These are phyloP conservation scores for Calonectria fujianensis DNA, from an alignment of 2,329 filamentous ascomycete genomes.

Conservation along the genomic window DNA sequence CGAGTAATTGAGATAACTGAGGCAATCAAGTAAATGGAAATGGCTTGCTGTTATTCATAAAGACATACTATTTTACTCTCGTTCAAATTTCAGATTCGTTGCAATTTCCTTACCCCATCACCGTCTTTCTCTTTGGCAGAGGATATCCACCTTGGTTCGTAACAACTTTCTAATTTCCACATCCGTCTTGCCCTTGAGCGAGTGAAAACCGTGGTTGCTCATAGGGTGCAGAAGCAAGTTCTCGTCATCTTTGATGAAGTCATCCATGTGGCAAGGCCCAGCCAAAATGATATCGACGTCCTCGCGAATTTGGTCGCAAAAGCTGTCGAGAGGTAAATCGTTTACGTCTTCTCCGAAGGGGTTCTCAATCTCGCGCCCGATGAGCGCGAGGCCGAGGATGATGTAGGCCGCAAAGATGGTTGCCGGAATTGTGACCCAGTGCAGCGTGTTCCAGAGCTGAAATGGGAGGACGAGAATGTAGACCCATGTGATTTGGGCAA, in stretches of 20 bases:
- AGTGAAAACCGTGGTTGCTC: constrained; percentile 7
- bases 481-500: constrained; percentile 90
- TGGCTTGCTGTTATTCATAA: background rate
- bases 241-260: constrained; percentile 11
- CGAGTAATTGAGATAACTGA: background rate
- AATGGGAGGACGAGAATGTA: constrained; percentile 88
- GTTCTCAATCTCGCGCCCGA: constrained; percentile 88
- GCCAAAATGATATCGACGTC: constrained; percentile 81
- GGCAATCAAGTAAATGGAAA: background rate
- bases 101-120: too few species aligned
- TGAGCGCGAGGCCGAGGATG: constrained; percentile 83
- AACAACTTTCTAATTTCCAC: constrained; percentile 16
- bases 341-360: constrained; percentile 89
- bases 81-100: background rate
- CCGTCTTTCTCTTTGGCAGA: background rate
- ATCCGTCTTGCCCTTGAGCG: constrained; percentile 1
- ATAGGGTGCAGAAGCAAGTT: constrained; percentile 13
- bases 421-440: constrained; percentile 85
- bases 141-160: background rate
- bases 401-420: constrained; percentile 85
- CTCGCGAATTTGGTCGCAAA: constrained; percentile 81
- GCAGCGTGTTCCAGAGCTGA: constrained; percentile 79
- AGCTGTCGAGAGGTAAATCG: constrained; percentile 83
- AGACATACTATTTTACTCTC: background rate
- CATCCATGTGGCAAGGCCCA: background rate